Conservation (phyloP, 257 asterid genomes). For the Rauvolfia tetraphylla region DNA sequence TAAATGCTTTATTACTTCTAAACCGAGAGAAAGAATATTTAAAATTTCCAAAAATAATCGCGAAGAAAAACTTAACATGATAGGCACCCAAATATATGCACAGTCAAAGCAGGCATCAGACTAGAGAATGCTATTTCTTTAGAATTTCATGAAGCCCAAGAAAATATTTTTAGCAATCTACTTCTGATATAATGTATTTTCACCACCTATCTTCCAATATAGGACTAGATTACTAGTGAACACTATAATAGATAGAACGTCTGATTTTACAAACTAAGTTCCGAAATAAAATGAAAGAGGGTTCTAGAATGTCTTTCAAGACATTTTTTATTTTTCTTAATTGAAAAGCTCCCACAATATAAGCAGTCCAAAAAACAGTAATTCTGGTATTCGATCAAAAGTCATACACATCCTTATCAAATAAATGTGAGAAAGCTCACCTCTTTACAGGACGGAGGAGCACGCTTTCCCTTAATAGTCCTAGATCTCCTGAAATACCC, state of each 20-base stretch:
- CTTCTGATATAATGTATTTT: background rate
- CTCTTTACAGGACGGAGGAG: conserved; percentile 88
- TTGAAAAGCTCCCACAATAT: background rate
- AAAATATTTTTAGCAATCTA: background rate
- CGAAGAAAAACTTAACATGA: background rate
- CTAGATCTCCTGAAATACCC: conserved; percentile 84
- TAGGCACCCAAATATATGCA: background rate
- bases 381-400: background rate
- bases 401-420: background rate
- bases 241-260: background rate
- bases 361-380: background rate
- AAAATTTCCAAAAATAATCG: background rate
- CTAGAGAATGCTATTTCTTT: background rate
- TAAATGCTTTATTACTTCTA: background rate
- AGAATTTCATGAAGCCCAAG: background rate
- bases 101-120: background rate
- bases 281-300: background rate
- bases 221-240: background rate
- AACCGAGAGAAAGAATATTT: background rate
- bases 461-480: conserved; percentile 73
- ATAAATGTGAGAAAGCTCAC: conserved; percentile 31
- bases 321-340: background rate
- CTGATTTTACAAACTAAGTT: background rate
- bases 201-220: background rate
- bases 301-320: background rate